Conservation (phyloP, 768 basidiomycete genomes). For the Russula emetica region DNA sequence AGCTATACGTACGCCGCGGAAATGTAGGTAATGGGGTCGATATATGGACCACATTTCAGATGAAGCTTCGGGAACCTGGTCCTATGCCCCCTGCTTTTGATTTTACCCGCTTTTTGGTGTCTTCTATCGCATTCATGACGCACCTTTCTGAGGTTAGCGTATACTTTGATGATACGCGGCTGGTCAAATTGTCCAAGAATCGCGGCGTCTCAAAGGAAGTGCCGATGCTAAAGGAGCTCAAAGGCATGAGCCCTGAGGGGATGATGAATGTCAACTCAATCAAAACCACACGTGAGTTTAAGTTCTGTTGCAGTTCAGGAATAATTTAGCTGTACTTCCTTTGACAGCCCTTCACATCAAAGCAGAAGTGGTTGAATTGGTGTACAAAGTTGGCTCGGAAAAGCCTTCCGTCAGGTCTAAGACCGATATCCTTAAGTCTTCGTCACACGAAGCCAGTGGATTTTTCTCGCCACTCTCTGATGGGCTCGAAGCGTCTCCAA, state of each 20-base stretch:
- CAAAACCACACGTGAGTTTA: constrained; percentile 53
- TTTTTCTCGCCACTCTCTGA: constrained; percentile 43
- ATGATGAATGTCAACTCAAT: constrained; percentile 69
- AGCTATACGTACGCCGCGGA: constrained; percentile 84
- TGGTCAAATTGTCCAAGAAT: constrained; percentile 63
- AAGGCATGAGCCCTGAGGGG: constrained; percentile 49
- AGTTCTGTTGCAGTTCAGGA: constrained; percentile 10
- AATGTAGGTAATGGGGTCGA: constrained; percentile 36
- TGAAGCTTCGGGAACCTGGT: constrained; percentile 76
- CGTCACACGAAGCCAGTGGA: constrained; percentile 31
- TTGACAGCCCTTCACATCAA: constrained; percentile 65
- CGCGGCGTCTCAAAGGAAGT: constrained; percentile 49
- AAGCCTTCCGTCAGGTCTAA: constrained; percentile 40
- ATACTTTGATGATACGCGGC: constrained; percentile 72
- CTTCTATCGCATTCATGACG: constrained; percentile 91
- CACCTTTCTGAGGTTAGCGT: constrained; percentile 72
- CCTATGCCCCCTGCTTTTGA: constrained; percentile 83
- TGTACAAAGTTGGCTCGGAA: constrained; percentile 62
- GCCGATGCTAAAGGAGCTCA: constrained; percentile 53
- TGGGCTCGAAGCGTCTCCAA: constrained; percentile 32
- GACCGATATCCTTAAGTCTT: background rate
- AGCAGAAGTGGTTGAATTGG: constrained; percentile 74
- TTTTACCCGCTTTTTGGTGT: constrained; percentile 82
- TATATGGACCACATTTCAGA: constrained; percentile 84
- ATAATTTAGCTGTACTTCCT: constrained; percentile 9